Percentiles rank a stretch among this genome's conserved stretches.
phyloP scores from a whole-genome alignment of 2,329 filamentous ascomycete species.

The Verticillium isaacii region DNA sequence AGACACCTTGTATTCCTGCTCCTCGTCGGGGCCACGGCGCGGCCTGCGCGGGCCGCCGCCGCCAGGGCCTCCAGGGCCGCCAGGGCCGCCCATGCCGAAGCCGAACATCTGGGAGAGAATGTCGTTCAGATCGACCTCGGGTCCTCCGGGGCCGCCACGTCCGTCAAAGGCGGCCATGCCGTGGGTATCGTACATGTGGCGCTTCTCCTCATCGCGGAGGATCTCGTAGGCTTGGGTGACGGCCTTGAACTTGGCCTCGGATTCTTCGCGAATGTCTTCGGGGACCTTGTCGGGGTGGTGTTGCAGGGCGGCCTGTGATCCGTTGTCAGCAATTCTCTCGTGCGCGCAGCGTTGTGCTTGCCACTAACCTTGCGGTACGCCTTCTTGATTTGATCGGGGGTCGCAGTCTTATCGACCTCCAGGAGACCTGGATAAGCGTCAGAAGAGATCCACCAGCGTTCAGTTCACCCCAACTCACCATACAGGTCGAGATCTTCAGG shows the following conservation, averaged over 20 bases:
- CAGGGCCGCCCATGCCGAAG: constrained; percentile 61
- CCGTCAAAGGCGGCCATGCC: constrained; percentile 95
- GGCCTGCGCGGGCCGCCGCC: constrained; percentile 55
- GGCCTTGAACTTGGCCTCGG: constrained; percentile 88
- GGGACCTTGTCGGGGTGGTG: constrained; percentile 96
- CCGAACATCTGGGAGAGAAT: constrained; percentile 91
- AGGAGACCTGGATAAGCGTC: constrained; percentile 61
- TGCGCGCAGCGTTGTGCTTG: not conserved
- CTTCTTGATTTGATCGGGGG: constrained; percentile 83
- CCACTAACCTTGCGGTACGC: constrained; percentile 82
- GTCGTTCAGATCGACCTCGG: constrained; percentile 84
- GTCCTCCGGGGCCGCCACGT: constrained; percentile 57
- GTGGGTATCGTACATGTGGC: constrained; percentile 84
- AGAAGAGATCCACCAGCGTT: constrained; percentile 11
- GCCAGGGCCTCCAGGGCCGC: constrained; percentile 35
- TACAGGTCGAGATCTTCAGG: constrained; percentile 54
- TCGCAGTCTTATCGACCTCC: constrained; percentile 66
- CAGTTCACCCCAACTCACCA: constrained; percentile 34
- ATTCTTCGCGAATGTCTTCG: constrained; percentile 75
- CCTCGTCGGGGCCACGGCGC: constrained; percentile 74
- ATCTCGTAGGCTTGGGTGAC: constrained; percentile 97
- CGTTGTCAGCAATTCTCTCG: not conserved
- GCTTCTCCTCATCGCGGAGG: constrained; percentile 91
- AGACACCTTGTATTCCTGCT: constrained; percentile 85
- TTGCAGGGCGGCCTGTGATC: constrained; percentile 67